A percentile compares a stretch with the other conserved stretches of the same genome.
Evolutionary conservation across 768 basidiomycete species (phyloP).

Genomic region (Psilocybe cubensis): DNA sequence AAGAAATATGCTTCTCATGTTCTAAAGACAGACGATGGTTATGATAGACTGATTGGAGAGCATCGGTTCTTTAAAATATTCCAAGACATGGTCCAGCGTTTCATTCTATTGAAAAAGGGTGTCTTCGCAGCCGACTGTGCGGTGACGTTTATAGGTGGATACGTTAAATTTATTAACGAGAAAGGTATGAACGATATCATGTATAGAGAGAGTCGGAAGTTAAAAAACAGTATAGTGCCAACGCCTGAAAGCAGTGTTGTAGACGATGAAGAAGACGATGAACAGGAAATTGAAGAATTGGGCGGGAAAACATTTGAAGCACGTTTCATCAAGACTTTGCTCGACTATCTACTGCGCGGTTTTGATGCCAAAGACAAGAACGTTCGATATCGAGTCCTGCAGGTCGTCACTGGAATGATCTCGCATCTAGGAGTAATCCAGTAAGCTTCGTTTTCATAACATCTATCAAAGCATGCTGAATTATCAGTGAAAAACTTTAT

Average conservation of each 20-base stretch:
- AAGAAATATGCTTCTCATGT: slow-evolving; percentile 58
- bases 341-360: slow-evolving; percentile 73
- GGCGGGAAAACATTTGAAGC: slow-evolving; percentile 67
- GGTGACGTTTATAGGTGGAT: slow-evolving; percentile 82
- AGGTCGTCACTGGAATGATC: slow-evolving; percentile 80
- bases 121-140: slow-evolving; percentile 72
- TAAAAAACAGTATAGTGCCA: slow-evolving; percentile 21
- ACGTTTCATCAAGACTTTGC: slow-evolving; percentile 66
- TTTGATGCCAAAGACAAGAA: slow-evolving; percentile 87
- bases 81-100: slow-evolving; percentile 57
- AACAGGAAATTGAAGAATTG: no score
- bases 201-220: background rate
- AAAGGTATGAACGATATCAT: slow-evolving; percentile 56
- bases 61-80: slow-evolving; percentile 73
- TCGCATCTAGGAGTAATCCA: slow-evolving; percentile 83
- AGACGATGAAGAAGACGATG: slow-evolving; percentile 53
- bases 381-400: slow-evolving; percentile 79
- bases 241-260: slow-evolving; percentile 42
- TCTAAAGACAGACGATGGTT: slow-evolving; percentile 50
- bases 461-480: background rate
- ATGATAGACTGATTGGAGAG: slow-evolving; percentile 70
- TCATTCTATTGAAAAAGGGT: slow-evolving; percentile 82
- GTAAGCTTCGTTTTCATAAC: slow-evolving; percentile 46
- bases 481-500: slow-evolving; percentile 76
- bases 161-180: slow-evolving; percentile 74